Conservation (phyloP, 306 rosid genomes). For the Acacia confusa region DNA sequence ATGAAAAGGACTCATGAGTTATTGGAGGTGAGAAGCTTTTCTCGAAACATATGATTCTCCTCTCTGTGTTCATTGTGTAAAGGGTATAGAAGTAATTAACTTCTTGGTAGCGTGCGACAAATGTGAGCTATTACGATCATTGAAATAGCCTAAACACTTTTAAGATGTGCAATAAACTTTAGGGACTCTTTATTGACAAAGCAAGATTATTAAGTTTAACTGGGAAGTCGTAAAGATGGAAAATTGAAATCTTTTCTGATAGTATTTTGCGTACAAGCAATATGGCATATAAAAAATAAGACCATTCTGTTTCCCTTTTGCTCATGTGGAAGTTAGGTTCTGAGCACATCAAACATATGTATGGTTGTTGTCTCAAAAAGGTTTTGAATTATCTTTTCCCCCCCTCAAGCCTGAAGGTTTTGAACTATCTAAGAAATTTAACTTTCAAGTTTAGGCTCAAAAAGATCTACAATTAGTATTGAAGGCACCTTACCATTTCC, state of each 20-base stretch:
- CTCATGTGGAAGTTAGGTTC: no score
- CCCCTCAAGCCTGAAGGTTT: no score
- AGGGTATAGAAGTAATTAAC: neutral
- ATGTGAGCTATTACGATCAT: neutral
- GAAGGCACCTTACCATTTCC: no score
- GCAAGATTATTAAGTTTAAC: neutral
- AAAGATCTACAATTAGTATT: no score
- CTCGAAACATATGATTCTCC: neutral
- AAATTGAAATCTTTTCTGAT: neutral
- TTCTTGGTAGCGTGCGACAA: neutral
- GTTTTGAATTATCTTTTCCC: no score
- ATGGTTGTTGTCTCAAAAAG: no score
- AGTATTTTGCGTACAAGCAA: no score
- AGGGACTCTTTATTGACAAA: neutral
- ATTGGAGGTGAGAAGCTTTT: constrained; percentile 64
- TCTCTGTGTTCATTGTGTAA: neutral
- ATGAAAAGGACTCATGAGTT: constrained; percentile 94
- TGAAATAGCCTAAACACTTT: constrained; percentile 16
- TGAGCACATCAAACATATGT: no score
- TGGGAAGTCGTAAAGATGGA: neutral
- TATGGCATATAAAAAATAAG: no score
- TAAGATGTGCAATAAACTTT: constrained; percentile 2
- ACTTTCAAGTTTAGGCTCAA: no score
- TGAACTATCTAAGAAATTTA: no score
- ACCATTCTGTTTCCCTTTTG: no score